These are phyloP conservation scores for Colletotrichum musae DNA, from an alignment of 2,329 filamentous ascomycete genomes.

Conservation along the genomic window DNA sequence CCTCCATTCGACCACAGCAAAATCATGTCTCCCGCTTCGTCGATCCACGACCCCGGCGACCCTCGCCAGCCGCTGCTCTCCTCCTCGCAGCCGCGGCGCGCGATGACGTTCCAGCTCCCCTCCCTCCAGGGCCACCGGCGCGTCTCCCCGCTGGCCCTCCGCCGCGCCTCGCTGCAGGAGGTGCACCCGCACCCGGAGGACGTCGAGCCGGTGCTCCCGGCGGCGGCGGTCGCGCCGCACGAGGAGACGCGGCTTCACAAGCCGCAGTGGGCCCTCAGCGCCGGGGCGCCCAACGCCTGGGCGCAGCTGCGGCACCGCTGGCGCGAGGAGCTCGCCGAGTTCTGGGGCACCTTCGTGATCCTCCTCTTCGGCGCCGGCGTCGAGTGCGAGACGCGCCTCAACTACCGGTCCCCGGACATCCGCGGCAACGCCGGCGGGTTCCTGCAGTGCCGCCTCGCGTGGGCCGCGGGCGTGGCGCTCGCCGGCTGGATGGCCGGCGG, in stretches of 20 bases:
- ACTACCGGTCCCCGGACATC: slow-evolving; percentile 29
- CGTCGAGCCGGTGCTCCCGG: slow-evolving; percentile 35
- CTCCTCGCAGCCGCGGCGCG: slow-evolving; percentile 8
- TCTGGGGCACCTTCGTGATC: slow-evolving; percentile 39
- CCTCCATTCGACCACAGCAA: neutral
- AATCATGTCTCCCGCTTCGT: slow-evolving; percentile 31
- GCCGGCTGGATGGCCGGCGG: slow-evolving; percentile 43
- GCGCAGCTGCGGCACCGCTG: slow-evolving; percentile 31
- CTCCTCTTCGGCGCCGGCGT: slow-evolving; percentile 38
- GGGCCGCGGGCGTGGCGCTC: slow-evolving; percentile 35
- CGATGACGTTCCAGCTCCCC: slow-evolving; percentile 15
- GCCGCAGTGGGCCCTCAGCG: slow-evolving; percentile 39
- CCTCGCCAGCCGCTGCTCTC: slow-evolving; percentile 29
- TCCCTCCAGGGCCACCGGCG: slow-evolving; percentile 14
- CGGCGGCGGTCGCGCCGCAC: slow-evolving; percentile 32
- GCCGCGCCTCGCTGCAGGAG: slow-evolving; percentile 34
- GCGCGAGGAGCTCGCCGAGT: slow-evolving; percentile 37
- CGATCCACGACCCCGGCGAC: slow-evolving; percentile 35
- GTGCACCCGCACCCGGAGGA: slow-evolving; percentile 35
- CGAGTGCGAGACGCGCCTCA: slow-evolving; percentile 34
- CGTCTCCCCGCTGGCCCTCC: slow-evolving; percentile 24
- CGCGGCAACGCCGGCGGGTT: slow-evolving; percentile 36
- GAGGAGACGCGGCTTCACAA: slow-evolving; percentile 38
- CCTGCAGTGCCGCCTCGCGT: slow-evolving; percentile 36
- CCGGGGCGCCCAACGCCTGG: slow-evolving; percentile 33